These are phyloP conservation scores for Lumnitzera racemosa DNA, from an alignment of 345 rosid genomes.

Conservation along the genomic window DNA sequence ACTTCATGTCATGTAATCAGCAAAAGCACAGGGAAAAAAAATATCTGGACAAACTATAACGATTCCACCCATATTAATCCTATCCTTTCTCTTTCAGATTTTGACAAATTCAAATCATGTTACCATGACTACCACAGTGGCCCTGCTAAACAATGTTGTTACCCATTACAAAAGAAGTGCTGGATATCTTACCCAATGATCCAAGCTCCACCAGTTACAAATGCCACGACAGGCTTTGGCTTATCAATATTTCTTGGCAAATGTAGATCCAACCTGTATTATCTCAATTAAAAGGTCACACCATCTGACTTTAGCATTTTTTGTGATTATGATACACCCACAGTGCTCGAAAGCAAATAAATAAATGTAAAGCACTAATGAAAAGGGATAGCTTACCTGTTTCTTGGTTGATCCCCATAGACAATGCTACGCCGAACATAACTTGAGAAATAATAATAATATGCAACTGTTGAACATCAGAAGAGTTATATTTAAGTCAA, in stretches of 20 bases:
- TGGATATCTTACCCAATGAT: constrained; percentile 64
- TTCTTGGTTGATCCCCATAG: constrained; percentile 94
- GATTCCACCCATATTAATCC: no score
- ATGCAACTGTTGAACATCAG: constrained; percentile 59
- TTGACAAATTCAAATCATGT: no score
- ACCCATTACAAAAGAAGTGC: background rate
- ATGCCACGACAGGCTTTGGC: constrained; percentile 83
- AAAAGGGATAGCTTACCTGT: constrained; percentile 42
- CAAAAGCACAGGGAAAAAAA: no score
- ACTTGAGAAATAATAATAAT: constrained; percentile 69
- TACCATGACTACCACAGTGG: background rate
- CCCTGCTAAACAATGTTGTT: background rate
- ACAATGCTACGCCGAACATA: constrained; percentile 73
- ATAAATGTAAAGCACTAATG: background rate
- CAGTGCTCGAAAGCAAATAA: background rate
- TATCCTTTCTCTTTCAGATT: background rate
- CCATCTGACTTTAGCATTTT: no score
- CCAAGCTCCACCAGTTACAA: constrained; percentile 99
- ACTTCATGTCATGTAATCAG: background rate
- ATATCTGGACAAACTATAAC: no score
- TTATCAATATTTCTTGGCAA: constrained; percentile 57
- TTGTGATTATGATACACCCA: no score
- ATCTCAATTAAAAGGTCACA: background rate
- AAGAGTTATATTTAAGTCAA: background rate
- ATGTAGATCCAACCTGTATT: constrained; percentile 73